phyloP scores from a whole-genome alignment of 257 asterid species.

The Lycium barbarum region DNA sequence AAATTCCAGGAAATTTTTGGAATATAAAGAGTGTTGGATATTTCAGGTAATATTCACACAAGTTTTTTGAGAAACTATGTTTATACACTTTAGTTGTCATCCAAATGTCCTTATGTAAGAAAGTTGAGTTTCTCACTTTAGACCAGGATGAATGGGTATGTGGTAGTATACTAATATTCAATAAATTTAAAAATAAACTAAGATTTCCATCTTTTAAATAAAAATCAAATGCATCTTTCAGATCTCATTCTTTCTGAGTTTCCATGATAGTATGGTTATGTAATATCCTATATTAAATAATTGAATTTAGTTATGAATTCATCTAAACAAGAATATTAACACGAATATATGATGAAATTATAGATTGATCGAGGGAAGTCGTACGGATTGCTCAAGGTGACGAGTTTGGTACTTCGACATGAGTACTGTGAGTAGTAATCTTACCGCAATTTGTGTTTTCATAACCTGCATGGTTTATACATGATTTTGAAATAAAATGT shows the following conservation, averaged over 20 bases:
- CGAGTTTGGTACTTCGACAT: too few relatives aligned
- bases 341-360: too few relatives aligned
- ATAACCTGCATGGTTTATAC: too few relatives aligned
- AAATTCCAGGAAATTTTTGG: not conserved
- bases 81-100: not conserved
- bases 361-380: too few relatives aligned
- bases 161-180: not conserved
- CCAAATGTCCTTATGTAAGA: not conserved
- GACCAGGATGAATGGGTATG: not conserved
- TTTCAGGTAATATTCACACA: not conserved
- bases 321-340: too few relatives aligned
- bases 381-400: too few relatives aligned
- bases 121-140: not conserved
- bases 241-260: not conserved
- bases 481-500: too few relatives aligned
- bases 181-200: not conserved
- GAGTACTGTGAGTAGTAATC: too few relatives aligned
- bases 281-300: too few relatives aligned
- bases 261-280: not conserved
- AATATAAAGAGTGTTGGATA: constrained; percentile 10
- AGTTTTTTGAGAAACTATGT: not conserved
- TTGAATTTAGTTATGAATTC: too few relatives aligned
- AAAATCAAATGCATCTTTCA: not conserved
- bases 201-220: not conserved
- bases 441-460: too few relatives aligned